Evolutionary conservation across 1,284 basidiomycete species (phyloP).

Genomic region (Marasmius fiardii): DNA sequence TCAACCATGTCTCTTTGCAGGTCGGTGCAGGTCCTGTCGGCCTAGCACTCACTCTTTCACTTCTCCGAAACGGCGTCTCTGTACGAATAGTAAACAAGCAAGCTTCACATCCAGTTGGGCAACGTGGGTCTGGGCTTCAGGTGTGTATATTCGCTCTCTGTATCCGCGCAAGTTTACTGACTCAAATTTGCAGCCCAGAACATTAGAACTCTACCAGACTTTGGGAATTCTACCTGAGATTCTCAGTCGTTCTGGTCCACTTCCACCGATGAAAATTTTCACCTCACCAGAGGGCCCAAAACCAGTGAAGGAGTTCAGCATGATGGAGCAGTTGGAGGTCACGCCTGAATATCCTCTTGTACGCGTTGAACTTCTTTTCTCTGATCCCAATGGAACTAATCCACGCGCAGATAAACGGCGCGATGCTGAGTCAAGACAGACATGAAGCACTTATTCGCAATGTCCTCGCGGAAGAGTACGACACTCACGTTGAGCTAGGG

Average conservation of each 20-base stretch:
- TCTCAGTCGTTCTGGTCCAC: background rate
- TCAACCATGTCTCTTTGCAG: too few relatives aligned
- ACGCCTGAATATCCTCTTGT: conserved; percentile 1
- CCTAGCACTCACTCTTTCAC: background rate
- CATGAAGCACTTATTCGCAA: conserved; percentile 26
- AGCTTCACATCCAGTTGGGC: background rate
- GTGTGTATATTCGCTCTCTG: background rate
- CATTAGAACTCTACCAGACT: background rate
- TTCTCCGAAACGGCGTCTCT: background rate
- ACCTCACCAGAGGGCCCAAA: background rate
- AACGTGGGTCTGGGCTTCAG: background rate
- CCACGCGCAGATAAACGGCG: conserved; percentile 9
- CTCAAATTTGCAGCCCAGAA: background rate
- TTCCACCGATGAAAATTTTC: background rate
- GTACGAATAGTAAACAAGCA: background rate
- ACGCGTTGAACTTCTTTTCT: background rate
- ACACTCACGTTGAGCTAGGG: conserved; percentile 24
- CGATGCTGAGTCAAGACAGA: conserved; percentile 21
- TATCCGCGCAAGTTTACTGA: background rate
- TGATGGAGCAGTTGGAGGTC: background rate
- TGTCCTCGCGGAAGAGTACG: conserved; percentile 22
- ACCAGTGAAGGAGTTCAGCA: background rate
- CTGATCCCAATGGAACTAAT: background rate
- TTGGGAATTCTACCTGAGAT: background rate
- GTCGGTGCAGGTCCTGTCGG: background rate